These are phyloP conservation scores for Trichoderma hamatum DNA, from an alignment of 2,329 filamentous ascomycete species.

Conservation along the genomic window DNA sequence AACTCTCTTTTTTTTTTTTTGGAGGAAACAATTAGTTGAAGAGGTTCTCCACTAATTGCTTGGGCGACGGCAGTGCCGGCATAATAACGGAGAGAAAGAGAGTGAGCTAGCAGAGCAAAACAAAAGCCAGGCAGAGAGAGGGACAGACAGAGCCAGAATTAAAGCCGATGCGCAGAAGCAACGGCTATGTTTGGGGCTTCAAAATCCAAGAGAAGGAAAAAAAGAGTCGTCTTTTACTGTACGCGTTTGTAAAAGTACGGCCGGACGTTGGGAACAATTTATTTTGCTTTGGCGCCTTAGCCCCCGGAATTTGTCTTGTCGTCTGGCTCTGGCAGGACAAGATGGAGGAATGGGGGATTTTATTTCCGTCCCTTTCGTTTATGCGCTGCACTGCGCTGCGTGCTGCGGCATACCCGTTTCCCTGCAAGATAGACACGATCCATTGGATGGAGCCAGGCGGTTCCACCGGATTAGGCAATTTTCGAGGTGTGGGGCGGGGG, in stretches of 20 bases:
- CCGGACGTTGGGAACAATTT: background rate
- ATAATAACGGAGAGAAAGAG: background rate
- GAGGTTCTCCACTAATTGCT: background rate
- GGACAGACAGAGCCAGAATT: background rate
- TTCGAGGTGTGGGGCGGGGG: slow-evolving; percentile 16
- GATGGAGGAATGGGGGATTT: too few relatives aligned
- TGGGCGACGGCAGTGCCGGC: background rate
- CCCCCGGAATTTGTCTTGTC: background rate
- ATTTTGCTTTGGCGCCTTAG: background rate
- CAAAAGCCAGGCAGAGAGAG: background rate
- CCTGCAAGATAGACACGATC: slow-evolving; percentile 23
- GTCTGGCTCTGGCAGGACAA: background rate
- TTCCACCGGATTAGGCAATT: slow-evolving; percentile 28
- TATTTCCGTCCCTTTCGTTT: background rate
- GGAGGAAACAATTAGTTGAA: background rate
- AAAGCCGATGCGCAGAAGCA: background rate
- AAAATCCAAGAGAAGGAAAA: background rate
- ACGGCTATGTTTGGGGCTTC: too few relatives aligned
- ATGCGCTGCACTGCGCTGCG: slow-evolving; percentile 10
- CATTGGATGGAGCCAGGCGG: slow-evolving; percentile 13
- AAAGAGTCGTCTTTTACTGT: too few relatives aligned
- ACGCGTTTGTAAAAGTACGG: background rate
- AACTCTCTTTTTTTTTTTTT: background rate
- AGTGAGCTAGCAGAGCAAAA: background rate
- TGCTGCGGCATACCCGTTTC: background rate